Percentiles rank a stretch among this genome's conserved stretches.
Conservation (phyloP, 139 green algal genomes). For the Coelastrella sp. region DNA sequence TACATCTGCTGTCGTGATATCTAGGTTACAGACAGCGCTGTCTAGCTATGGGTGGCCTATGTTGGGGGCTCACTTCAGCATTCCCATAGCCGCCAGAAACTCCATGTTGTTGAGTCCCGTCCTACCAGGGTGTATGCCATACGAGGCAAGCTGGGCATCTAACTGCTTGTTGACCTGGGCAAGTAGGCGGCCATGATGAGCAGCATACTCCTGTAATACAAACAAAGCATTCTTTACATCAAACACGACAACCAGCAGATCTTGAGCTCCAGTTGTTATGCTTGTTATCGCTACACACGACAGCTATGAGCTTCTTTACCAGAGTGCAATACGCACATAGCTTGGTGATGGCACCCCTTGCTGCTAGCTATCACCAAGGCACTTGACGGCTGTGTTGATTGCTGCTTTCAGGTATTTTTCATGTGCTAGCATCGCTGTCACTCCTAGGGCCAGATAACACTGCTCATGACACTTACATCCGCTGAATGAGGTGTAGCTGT, state of each 20-base stretch:
- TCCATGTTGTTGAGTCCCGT: conserved; percentile 36
- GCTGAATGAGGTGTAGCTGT: conserved; percentile 7
- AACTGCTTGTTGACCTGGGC: conserved; percentile 26
- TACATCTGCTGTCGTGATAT: not conserved
- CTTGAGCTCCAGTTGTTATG: too few species aligned
- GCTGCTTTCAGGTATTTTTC: not conserved
- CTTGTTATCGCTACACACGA: too few species aligned
- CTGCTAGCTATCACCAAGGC: too few species aligned
- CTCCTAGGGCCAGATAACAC: too few species aligned
- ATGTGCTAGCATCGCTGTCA: too few species aligned
- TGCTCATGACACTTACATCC: not conserved
- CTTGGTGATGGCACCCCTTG: too few species aligned
- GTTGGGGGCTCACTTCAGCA: conserved; percentile 27
- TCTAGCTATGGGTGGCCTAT: not conserved
- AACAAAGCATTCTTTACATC: too few species aligned
- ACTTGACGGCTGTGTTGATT: not conserved
- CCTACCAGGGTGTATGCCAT: conserved; percentile 45
- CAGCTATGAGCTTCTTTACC: too few species aligned
- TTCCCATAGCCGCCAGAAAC: conserved; percentile 37
- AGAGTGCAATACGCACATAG: too few species aligned
- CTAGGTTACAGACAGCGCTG: not conserved
- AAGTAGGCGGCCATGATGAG: conserved; percentile 5
- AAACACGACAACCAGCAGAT: too few species aligned
- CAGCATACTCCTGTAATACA: conserved; percentile 15
- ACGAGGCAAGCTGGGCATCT: conserved; percentile 22